Base-by-base conservation (phyloP, 306 rosid species). In the Cucumis melo region DNA sequence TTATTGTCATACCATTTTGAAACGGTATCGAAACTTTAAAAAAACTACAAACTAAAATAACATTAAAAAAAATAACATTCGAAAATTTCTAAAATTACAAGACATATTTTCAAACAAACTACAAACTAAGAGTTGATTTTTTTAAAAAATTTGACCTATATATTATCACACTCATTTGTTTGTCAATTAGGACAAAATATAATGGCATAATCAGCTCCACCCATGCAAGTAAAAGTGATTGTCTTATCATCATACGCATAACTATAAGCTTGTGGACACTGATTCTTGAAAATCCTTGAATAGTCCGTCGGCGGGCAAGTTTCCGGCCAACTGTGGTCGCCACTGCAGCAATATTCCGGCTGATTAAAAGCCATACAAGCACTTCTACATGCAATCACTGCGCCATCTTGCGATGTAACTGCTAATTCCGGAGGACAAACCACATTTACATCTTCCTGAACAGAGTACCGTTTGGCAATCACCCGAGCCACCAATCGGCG, bases 201-300 rank as follows among this genome's bases (percentile, higher is more conserved):
- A 42, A 91, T 63, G 27, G 8, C 80, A 54, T 91, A 92, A 63
- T 80, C 12, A 13, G 93, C 83, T 1, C 87, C 77, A 6, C 53
- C 82, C 2, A 13, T 15, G 57, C 98, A 92, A 0, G 91, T 87
- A 66, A 92, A 90, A 1, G 87, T 81, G 8, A 63, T 77, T 6
- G 63, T 77, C 20, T 51, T 73, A 12, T 87, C 94, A 46, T 92
- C 98, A 8, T 63, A 84, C 44, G 98, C 89, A 12, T 90, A 89
- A 73, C 89, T 87, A 68, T 87, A 89, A 53, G 96, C 98, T 19
- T 65, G 86, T 14, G 92, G 96, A 8, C 98, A 92, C 34, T 85
- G 84, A 0, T 75, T 1, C 84, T 87, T 17, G 17, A 90, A 92
- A 13, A 89, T 17, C 70, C 1, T 0, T 0, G 98, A 85, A 60